Evolutionary conservation across 768 basidiomycete genomes (phyloP), one percentile per base, ranked within the genome.

Genomic region (Naganishia onofrii): DNA sequence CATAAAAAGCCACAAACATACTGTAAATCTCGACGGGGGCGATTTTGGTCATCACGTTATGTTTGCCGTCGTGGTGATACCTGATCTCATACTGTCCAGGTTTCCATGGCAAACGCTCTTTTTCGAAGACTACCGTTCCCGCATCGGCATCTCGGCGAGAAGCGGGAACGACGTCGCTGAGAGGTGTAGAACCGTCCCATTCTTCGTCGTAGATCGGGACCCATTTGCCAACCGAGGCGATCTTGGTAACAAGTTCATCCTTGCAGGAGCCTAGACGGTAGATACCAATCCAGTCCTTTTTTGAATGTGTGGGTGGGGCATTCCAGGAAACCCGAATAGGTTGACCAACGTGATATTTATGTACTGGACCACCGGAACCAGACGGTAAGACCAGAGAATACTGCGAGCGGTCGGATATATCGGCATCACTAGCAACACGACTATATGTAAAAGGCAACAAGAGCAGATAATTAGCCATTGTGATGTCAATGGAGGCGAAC

Each of bases 281-380:
- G 29, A 97, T 86, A 17, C 94, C 96, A 76, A 99, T 90, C 96
- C 96, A 98, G 79, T 99, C 96, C 74, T 88, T 87, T 15, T 91
- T 85, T 15, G 93, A 94, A 77, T 97, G 95, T 66, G 87, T 85
- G 42, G 83, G 81, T 0, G 95, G 94, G 0, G 91, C 94, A 73
- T 88, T 87, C 94, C 94, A 98, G 56, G 86, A 85, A 55, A 99
- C 85, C 2, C 81, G 84, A 74, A 99, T 93, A 1, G 90, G 88
- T 79, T 98, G 92, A 38, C 96, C 96, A 57, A 97, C 87, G 78
- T 92, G 90, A 85, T 90, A 98, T 4, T 86, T 85, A n/a, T 63
- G 60, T 15, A 44, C 60, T 42, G 60, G 60, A 44, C 60, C 60
- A 29, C 84, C 83, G 8, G 83, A 75, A 26, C 86, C 85, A 6